phyloP scores from a whole-genome alignment of 2,329 filamentous ascomycete species.

The Colletotrichum tabaci region DNA sequence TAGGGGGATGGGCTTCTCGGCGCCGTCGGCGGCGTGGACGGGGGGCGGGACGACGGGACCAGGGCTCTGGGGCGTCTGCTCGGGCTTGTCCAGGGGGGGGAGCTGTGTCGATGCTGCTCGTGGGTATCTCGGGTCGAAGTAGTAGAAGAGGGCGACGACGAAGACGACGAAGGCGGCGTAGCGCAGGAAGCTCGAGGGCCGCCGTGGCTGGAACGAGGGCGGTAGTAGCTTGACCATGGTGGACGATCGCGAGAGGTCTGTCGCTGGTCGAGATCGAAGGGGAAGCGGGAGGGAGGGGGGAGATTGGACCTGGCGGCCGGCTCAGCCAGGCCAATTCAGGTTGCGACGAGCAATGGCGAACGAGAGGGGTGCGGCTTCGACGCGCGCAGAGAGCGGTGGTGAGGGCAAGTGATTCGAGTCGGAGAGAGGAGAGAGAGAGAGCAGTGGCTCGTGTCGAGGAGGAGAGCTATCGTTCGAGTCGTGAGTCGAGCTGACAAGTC shows the following conservation, averaged over 20 bases:
- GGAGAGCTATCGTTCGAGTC: not conserved
- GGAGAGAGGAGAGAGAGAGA: not conserved
- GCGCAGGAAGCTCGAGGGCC: conserved; percentile 67
- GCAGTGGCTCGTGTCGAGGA: not conserved
- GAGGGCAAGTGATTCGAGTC: not conserved
- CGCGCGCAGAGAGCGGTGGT: not conserved
- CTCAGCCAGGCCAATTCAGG: conserved; percentile 38
- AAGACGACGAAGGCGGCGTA: conserved; percentile 76
- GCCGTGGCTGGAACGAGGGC: conserved; percentile 59
- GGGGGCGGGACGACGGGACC: conserved; percentile 38
- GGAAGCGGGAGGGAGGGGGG: not conserved
- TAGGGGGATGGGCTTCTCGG: conserved; percentile 33
- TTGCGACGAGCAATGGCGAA: conserved; percentile 6
- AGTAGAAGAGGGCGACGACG: conserved; percentile 55
- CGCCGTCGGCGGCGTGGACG: conserved; percentile 16
- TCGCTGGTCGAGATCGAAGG: not conserved
- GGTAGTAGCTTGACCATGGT: conserved; percentile 51
- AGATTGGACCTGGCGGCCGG: conserved; percentile 32
- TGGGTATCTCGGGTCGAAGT: conserved; percentile 44
- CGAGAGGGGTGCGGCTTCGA: not conserved
- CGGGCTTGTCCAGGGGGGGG: conserved; percentile 23
- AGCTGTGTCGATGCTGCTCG: conserved; percentile 25
- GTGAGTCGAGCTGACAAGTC: not conserved
- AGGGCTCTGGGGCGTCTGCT: conserved; percentile 41
- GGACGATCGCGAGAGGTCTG: not conserved